Evolutionary conservation across 106 monocot genomes (phyloP).

Genomic region (Dendrobium huoshanense): DNA sequence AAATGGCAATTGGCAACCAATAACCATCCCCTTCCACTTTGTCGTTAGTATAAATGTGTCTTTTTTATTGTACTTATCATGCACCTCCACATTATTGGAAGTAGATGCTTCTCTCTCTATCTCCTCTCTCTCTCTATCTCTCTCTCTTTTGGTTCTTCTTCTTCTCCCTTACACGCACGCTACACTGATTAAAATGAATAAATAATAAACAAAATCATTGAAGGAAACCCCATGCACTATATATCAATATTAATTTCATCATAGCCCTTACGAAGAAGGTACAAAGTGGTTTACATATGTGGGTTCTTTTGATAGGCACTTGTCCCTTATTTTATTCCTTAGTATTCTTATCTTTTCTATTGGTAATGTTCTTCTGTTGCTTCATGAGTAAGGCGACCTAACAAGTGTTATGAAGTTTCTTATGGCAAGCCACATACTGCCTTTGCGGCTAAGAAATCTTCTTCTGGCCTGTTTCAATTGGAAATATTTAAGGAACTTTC

Average conservation of each 20-base stretch:
- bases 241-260: too few relatives aligned
- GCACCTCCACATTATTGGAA: background rate
- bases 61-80: background rate
- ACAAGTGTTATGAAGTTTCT: background rate
- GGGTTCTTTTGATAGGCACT: background rate
- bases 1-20: background rate
- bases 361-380: background rate
- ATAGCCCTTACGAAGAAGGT: too few relatives aligned
- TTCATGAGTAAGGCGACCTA: background rate
- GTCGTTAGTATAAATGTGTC: background rate
- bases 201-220: too few relatives aligned
- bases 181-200: too few relatives aligned
- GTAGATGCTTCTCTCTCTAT: background rate
- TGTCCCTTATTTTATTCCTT: conserved; percentile 1
- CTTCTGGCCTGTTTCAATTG: background rate
- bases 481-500: background rate
- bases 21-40: background rate
- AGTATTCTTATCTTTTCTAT: background rate
- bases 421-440: background rate
- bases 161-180: too few relatives aligned
- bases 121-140: background rate
- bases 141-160: too few relatives aligned
- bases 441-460: background rate
- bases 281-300: too few relatives aligned
- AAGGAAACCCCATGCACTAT: too few relatives aligned